These are phyloP conservation scores for Melaleuca quinquenervia DNA, from an alignment of 345 rosid genomes.

Conservation along the genomic window DNA sequence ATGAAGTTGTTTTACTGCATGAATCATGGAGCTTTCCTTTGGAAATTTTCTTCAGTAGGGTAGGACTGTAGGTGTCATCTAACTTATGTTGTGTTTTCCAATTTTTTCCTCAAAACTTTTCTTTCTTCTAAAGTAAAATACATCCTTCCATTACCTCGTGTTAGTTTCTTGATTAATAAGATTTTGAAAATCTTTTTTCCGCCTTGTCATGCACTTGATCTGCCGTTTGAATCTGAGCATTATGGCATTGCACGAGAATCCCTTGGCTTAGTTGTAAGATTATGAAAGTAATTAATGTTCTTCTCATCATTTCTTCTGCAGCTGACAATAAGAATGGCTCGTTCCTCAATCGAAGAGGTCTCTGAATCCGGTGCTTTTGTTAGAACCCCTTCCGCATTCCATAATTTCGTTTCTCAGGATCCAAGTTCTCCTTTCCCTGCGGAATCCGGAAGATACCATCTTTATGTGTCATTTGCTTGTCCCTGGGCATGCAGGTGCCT, in stretches of 20 bases:
- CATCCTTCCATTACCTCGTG: not conserved
- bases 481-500: constrained; percentile 20
- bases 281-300: not conserved
- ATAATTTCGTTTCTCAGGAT: not conserved
- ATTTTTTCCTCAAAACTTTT: not conserved
- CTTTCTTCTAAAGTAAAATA: not conserved
- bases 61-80: not conserved
- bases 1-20: not conserved
- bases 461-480: constrained; percentile 4
- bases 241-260: not conserved
- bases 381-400: not conserved
- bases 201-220: not conserved
- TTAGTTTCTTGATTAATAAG: accelerated
- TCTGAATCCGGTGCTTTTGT: constrained; percentile 1
- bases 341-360: not conserved
- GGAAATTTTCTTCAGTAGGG: not conserved
- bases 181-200: not conserved
- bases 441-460: constrained; percentile 6
- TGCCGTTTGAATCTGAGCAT: not conserved
- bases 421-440: constrained; percentile 2
- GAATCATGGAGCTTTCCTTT: not conserved
- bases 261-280: not conserved
- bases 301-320: not conserved
- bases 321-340: not conserved
- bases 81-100: not conserved